Conservation (phyloP, 768 basidiomycete genomes). For the Leccinum ochraceum region DNA sequence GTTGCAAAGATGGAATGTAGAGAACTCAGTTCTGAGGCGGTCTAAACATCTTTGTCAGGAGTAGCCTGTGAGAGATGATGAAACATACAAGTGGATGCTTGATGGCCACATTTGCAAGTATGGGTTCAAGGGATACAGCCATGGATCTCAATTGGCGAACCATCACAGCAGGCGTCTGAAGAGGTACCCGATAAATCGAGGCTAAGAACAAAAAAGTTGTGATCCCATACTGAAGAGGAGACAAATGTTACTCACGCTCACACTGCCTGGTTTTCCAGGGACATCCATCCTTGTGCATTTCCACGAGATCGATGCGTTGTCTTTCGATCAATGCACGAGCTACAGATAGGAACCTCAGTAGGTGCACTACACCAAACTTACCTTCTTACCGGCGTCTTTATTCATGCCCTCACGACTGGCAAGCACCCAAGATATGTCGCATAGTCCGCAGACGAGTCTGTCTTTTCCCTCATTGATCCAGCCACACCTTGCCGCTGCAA, state of each 20-base stretch:
- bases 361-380: slow-evolving; percentile 22
- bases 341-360: slow-evolving; percentile 32
- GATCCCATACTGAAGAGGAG: not conserved
- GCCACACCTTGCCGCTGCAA: slow-evolving; percentile 79
- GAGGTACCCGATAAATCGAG: slow-evolving; percentile 73
- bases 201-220: slow-evolving; percentile 35
- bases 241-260: slow-evolving; percentile 52
- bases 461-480: slow-evolving; percentile 87
- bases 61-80: not conserved
- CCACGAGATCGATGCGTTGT: slow-evolving; percentile 63
- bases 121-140: slow-evolving; percentile 53
- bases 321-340: slow-evolving; percentile 74
- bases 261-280: slow-evolving; percentile 85
- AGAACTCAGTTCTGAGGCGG: slow-evolving; percentile 54
- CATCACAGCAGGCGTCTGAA: slow-evolving; percentile 65
- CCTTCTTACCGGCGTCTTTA: slow-evolving; percentile 72
- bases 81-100: slow-evolving; percentile 72
- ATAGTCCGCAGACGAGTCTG: slow-evolving; percentile 71
- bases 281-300: slow-evolving; percentile 77
- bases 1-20: slow-evolving; percentile 47
- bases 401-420: slow-evolving; percentile 68
- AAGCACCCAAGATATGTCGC: slow-evolving; percentile 73
- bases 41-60: slow-evolving; percentile 41
- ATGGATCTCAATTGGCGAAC: slow-evolving; percentile 58
- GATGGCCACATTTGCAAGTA: slow-evolving; percentile 54